These are phyloP conservation scores for Globisporangium irregulare DNA, from an alignment of 352 stramenopile species.

Conservation along the genomic window DNA sequence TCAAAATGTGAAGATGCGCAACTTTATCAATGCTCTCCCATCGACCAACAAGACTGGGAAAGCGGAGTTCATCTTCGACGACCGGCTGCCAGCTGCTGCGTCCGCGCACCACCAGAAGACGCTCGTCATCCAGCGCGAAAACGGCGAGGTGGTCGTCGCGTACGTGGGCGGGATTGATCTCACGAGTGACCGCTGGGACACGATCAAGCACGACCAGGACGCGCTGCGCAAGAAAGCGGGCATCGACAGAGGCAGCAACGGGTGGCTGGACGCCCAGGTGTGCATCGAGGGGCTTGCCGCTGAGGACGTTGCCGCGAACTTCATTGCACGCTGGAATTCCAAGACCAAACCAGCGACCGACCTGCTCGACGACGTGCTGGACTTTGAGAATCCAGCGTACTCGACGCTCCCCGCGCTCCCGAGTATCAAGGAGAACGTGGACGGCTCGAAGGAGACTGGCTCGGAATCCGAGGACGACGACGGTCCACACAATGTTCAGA, in stretches of 20 bases:
- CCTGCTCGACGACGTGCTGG: slow-evolving; percentile 30
- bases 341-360: slow-evolving; percentile 24
- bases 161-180: slow-evolving; percentile 58
- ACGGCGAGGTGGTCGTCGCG: slow-evolving; percentile 18
- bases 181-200: slow-evolving; percentile 61
- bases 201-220: slow-evolving; percentile 43
- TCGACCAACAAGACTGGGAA: slow-evolving; percentile 20
- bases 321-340: slow-evolving; percentile 51
- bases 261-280: slow-evolving; percentile 52
- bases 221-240: slow-evolving; percentile 29
- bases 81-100: slow-evolving; percentile 23
- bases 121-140: slow-evolving; percentile 15
- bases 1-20: slow-evolving; percentile 52
- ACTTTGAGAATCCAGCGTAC: slow-evolving; percentile 45
- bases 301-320: slow-evolving; percentile 55
- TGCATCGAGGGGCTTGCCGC: slow-evolving; percentile 43
- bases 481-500: slow-evolving; percentile 38
- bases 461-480: slow-evolving; percentile 12
- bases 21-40: slow-evolving; percentile 44
- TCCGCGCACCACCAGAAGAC: slow-evolving; percentile 55
- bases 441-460: slow-evolving; percentile 11
- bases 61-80: slow-evolving; percentile 44
- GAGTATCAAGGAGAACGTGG: slow-evolving; percentile 13
- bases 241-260: slow-evolving; percentile 30
- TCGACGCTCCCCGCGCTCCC: slow-evolving; percentile 16